Evolutionary conservation across 192 early-diverging fungal species (phyloP).

Genomic region (Rhizophagus clarus): DNA sequence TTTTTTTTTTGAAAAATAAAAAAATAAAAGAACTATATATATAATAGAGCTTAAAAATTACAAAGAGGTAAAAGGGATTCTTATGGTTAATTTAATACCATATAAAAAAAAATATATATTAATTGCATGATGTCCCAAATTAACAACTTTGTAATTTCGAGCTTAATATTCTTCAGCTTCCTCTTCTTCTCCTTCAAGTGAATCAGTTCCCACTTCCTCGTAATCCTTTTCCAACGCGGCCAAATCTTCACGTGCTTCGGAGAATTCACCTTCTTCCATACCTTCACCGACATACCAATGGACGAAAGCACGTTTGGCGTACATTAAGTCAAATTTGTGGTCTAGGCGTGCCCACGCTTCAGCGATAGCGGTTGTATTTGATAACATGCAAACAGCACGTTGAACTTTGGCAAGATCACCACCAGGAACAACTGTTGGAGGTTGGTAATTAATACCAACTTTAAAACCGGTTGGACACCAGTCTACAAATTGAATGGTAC

Average conservation of each 20-base stretch:
- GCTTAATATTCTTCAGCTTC: constrained; percentile 45
- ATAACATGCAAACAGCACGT: constrained; percentile 97
- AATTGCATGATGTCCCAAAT: not conserved
- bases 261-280: constrained; percentile 99
- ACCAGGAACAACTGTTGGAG: constrained; percentile 87
- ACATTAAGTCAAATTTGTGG: constrained; percentile 99
- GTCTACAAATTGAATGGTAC: constrained; percentile 97
- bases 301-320: constrained; percentile 99
- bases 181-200: constrained; percentile 72
- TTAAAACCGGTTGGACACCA: constrained; percentile 99
- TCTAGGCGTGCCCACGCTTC: constrained; percentile 99
- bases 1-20: not conserved
- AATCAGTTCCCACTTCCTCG: constrained; percentile 99
- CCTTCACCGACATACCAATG: constrained; percentile 99
- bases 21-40: not conserved
- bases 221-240: constrained; percentile 99
- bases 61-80: not conserved
- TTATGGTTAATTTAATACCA: not conserved
- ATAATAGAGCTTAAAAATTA: constrained; percentile 1
- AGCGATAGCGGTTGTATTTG: constrained; percentile 99
- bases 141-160: constrained; percentile 22
- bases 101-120: not conserved
- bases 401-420: constrained; percentile 92
- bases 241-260: constrained; percentile 99
- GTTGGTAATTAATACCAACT: constrained; percentile 96